Evolutionary conservation across 257 asterid species (phyloP), one percentile per base, ranked within the genome.

Genomic region (Primulina tabacum): DNA sequence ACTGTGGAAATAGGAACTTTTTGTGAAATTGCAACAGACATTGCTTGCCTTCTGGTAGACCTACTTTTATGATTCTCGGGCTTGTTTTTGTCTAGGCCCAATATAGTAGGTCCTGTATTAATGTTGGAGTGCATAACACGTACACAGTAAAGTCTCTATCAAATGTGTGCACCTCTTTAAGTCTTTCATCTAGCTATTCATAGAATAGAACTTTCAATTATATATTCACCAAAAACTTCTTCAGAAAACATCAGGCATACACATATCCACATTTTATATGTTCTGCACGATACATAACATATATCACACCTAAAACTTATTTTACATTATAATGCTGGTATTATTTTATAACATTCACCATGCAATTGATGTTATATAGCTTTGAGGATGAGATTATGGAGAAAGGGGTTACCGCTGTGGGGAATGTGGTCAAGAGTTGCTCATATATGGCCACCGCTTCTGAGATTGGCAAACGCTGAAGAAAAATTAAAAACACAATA

Each of bases 371-470:
- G 58, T 35, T 26, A 71, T 7, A 43, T 12, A 14, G 4, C 40
- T 37, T 21, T 64, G 24, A 8, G 24, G 24, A 32, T 14, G 37
- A 12, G 26, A 43, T 8, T 47, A 29, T 57, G 60, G 20, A 52
- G 56, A 62, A 69, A 24, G 37, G 65, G 65, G 55, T 78, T 72
- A 93, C 99, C 80, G 96, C 84, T 53, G 97, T 91, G 18, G 99
- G 99, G 70, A 77, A 94, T 8, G 88, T 84, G 68, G 94, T 82
- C 60, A 94, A 73, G 64, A 94, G 97, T 66, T 86, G 90, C 78
- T 94, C 99, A 57, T 94, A 94, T 60, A 89, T 75, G 7, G 95
- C 92, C 76, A 82, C 84, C 56, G 97, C 95, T 43, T 86, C 95
- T 3, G 92, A 75, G 43, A 91, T 85, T 32, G 95, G 89, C 81